A percentile compares a stretch with the other conserved stretches of the same genome.
Evolutionary conservation across 1,139 yeast genomes (phyloP).

Genomic region (Saccharomyces uvarum): DNA sequence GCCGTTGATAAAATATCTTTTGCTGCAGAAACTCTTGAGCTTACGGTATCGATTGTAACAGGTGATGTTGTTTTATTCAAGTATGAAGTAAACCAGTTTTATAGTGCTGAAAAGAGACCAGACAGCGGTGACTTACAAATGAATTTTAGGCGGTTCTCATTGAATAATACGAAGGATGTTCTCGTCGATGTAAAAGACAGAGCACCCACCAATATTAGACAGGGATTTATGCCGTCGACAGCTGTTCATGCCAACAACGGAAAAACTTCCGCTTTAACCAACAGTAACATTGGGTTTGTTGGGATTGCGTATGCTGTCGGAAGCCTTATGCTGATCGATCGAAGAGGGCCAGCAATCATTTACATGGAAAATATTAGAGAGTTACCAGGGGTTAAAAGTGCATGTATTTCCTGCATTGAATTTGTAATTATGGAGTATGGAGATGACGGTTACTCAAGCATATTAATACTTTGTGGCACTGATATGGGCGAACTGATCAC

Average conservation of each 20-base stretch:
- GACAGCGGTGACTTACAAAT: conserved; percentile 25
- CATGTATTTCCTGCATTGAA: conserved; percentile 53
- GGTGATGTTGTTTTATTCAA: conserved; percentile 75
- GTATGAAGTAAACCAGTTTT: conserved; percentile 51
- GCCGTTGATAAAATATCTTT: conserved; percentile 57
- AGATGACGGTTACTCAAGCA: conserved; percentile 62
- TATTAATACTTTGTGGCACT: conserved; percentile 72
- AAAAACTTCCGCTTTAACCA: conserved; percentile 50
- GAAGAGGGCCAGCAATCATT: conserved; percentile 79
- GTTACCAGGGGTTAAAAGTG: conserved; percentile 21
- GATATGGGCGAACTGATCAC: conserved; percentile 64
- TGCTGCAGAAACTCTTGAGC: conserved; percentile 70
- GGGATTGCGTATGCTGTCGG: conserved; percentile 80
- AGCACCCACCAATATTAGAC: conserved; percentile 39
- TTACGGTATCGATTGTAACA: conserved; percentile 51
- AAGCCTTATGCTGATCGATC: conserved; percentile 63
- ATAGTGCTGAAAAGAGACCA: conserved; percentile 28
- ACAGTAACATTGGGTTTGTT: conserved; percentile 77
- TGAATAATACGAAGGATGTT: conserved; percentile 22
- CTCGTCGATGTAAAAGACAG: conserved; percentile 34
- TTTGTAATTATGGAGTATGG: conserved; percentile 62
- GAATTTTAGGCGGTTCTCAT: conserved; percentile 31
- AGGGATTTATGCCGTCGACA: conserved; percentile 66
- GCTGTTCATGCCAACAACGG: conserved; percentile 44
- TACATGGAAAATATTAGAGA: conserved; percentile 40